Evolutionary conservation across 768 basidiomycete genomes (phyloP).

Genomic region (Termitomyces sp.): DNA sequence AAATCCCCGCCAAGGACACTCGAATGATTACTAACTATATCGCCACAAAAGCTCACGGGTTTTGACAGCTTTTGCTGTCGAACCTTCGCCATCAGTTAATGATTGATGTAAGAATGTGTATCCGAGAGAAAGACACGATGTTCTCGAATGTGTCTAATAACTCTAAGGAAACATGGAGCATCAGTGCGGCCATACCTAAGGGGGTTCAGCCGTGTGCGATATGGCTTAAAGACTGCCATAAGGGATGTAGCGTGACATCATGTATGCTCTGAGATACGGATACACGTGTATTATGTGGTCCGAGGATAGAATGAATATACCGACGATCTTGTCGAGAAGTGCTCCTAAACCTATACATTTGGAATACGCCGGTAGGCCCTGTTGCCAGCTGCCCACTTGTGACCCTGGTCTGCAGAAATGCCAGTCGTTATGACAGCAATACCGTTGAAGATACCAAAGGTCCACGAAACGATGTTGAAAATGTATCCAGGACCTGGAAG

Average conservation of each 20-base stretch:
- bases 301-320: neutral
- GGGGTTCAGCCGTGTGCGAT: neutral
- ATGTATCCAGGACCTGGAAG: conserved; percentile 53
- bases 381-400: conserved; percentile 75
- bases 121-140: neutral
- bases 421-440: conserved; percentile 58
- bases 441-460: conserved; percentile 45
- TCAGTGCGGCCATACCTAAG: neutral
- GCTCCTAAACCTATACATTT: neutral
- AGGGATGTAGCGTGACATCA: too few relatives aligned
- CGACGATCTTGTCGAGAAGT: neutral
- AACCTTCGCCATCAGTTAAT: too few relatives aligned
- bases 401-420: conserved; percentile 52
- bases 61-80: too few relatives aligned
- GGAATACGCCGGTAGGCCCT: conserved; percentile 50
- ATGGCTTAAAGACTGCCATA: neutral
- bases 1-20: too few relatives aligned
- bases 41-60: too few relatives aligned
- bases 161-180: neutral
- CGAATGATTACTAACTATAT: too few relatives aligned
- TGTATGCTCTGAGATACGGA: neutral
- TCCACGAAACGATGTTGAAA: conserved; percentile 59
- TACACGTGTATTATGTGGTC: neutral
- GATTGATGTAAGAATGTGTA: neutral
- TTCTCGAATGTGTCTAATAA: neutral